phyloP scores from a whole-genome alignment of 768 basidiomycete genomes.

The Hebeloma cylindrosporum region DNA sequence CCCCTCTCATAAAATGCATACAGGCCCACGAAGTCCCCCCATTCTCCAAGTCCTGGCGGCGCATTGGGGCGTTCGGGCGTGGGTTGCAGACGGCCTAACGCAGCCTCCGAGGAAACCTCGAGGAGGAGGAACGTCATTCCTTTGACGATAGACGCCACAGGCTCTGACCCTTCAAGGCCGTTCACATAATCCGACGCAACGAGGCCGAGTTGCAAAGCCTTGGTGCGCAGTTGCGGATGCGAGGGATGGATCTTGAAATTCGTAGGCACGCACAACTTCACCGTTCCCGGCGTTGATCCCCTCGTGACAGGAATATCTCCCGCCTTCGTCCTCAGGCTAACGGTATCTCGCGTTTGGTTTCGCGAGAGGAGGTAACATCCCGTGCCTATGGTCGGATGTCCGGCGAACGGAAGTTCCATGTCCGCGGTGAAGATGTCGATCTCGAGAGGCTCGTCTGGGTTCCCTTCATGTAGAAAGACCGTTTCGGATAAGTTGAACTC shows the following conservation, averaged over 20 bases:
- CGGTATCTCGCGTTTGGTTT: slow-evolving; percentile 14
- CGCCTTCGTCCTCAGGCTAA: slow-evolving; percentile 41
- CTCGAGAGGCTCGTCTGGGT: slow-evolving; percentile 21
- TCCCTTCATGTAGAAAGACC: slow-evolving; percentile 40
- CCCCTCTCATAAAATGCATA: slow-evolving; percentile 37
- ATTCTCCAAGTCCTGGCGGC: slow-evolving; percentile 36
- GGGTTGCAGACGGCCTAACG: slow-evolving; percentile 32
- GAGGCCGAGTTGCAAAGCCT: slow-evolving; percentile 30
- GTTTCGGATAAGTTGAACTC: slow-evolving; percentile 54
- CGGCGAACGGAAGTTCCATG: slow-evolving; percentile 45
- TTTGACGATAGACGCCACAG: slow-evolving; percentile 44
- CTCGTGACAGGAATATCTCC: slow-evolving; percentile 39
- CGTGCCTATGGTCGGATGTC: slow-evolving; percentile 45
- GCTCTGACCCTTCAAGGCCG: slow-evolving; percentile 32
- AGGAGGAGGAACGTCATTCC: slow-evolving; percentile 47
- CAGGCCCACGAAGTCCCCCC: slow-evolving; percentile 36
- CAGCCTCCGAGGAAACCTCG: slow-evolving; percentile 37
- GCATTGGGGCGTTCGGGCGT: slow-evolving; percentile 24
- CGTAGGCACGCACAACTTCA: slow-evolving; percentile 38
- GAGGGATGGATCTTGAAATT: slow-evolving; percentile 41
- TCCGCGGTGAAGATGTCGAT: slow-evolving; percentile 44
- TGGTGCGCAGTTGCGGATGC: slow-evolving; percentile 25
- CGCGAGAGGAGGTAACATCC: slow-evolving; percentile 41
- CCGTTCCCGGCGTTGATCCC: slow-evolving; percentile 25
- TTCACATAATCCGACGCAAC: slow-evolving; percentile 35